Percentiles rank a stretch among this genome's conserved stretches.
Conservation (phyloP, 225 moss, liverwort and hornwort genomes). For the Bryoerythrophyllum caledonicum region DNA sequence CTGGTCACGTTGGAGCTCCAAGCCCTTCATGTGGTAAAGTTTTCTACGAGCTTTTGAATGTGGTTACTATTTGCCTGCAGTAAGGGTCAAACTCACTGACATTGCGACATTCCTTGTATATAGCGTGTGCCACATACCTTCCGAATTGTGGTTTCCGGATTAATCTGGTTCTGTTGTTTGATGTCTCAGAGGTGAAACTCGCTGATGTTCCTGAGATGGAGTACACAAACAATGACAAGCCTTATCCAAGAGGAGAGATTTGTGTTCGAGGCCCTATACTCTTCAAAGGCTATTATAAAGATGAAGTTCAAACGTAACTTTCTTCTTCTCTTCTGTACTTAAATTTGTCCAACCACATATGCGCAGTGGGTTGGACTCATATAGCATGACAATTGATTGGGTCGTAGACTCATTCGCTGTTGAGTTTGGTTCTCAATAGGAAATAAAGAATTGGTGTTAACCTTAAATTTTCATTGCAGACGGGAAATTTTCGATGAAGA, state of each 20-base stretch:
- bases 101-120: background rate
- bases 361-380: background rate
- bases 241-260: constrained; percentile 89
- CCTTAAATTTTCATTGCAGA: constrained; percentile 31
- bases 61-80: constrained; percentile 1
- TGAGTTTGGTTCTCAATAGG: background rate
- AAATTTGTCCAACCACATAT: background rate
- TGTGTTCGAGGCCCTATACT: constrained; percentile 86
- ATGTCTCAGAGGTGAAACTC: constrained; percentile 72
- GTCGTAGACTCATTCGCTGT: background rate
- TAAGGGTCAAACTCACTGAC: background rate
- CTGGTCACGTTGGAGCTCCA: constrained; percentile 89
- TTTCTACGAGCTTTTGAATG: constrained; percentile 9
- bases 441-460: background rate
- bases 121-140: background rate
- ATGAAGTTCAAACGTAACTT: constrained; percentile 81
- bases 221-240: constrained; percentile 83
- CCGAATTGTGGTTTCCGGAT: constrained; percentile 2
- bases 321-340: constrained; percentile 3
- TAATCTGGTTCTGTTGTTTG: constrained; percentile 18
- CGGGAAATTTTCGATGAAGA: constrained; percentile 82
- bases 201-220: constrained; percentile 95
- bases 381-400: background rate
- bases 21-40: constrained; percentile 70
- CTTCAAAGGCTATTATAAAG: constrained; percentile 95